Evolutionary conservation across 768 basidiomycete genomes (phyloP).

Genomic region (Suillus tomentosus): DNA sequence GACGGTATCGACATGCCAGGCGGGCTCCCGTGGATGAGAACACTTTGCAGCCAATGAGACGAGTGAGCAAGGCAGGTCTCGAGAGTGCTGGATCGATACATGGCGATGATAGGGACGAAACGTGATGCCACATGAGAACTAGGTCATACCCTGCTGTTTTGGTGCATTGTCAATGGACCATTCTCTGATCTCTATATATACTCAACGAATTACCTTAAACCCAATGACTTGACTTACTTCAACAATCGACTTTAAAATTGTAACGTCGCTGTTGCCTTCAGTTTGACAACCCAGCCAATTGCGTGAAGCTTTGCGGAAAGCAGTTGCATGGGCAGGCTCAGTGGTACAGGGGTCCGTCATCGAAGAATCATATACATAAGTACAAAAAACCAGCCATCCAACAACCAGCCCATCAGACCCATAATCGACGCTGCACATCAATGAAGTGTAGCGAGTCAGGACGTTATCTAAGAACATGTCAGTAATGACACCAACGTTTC

Average conservation of each 20-base stretch:
- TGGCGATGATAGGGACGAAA: neutral
- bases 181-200: neutral
- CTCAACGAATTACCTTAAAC: neutral
- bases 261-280: neutral
- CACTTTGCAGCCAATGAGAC: slow-evolving; percentile 85
- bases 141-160: neutral
- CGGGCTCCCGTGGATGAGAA: slow-evolving; percentile 86
- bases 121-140: neutral
- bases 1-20: slow-evolving; percentile 85
- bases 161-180: neutral
- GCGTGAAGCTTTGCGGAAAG: neutral
- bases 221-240: neutral
- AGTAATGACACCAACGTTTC: too few relatives aligned
- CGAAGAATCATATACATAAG: neutral
- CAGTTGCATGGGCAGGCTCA: neutral
- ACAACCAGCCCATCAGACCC: neutral
- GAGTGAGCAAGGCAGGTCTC: slow-evolving; percentile 92
- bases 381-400: neutral
- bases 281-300: neutral
- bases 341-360: neutral
- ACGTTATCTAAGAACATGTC: too few relatives aligned
- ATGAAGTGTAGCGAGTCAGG: too few relatives aligned
- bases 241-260: neutral
- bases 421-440: neutral
- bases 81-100: slow-evolving; percentile 56